These are phyloP conservation scores for Dendryphion nanum DNA, from an alignment of 2,329 filamentous ascomycete species.

Conservation along the genomic window DNA sequence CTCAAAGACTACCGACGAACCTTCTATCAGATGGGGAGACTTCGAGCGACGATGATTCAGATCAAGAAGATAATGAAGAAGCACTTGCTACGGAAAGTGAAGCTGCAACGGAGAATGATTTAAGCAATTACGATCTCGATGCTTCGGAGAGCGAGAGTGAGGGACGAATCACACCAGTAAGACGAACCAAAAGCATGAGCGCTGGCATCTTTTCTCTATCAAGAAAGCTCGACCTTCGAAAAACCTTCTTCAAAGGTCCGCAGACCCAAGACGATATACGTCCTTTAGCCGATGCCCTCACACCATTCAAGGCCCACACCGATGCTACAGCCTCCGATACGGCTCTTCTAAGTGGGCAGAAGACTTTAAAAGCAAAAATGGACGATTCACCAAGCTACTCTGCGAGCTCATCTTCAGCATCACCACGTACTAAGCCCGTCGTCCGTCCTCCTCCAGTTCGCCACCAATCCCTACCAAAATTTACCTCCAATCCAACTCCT, in stretches of 20 bases:
- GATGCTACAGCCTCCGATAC: conserved; percentile 27
- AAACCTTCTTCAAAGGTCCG: conserved; percentile 23
- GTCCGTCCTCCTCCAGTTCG: conserved; percentile 51
- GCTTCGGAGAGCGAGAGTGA: conserved; percentile 29
- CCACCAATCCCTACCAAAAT: conserved; percentile 60
- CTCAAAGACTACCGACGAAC: conserved; percentile 66
- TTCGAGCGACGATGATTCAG: conserved; percentile 40
- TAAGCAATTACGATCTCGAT: conserved; percentile 36
- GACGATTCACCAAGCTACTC: conserved; percentile 15
- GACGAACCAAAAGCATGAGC: conserved; percentile 21
- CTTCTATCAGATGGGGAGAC: conserved; percentile 50
- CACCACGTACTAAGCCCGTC: conserved; percentile 24
- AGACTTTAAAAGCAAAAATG: conserved; percentile 7
- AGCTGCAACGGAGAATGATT: conserved; percentile 28
- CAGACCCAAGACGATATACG: conserved; percentile 11
- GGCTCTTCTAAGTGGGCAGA: conserved; percentile 13
- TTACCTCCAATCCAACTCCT: conserved; percentile 72
- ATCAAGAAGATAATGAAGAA: conserved; percentile 25
- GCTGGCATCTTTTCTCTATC: conserved; percentile 25
- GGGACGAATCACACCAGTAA: conserved; percentile 11
- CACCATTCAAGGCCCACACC: conserved; percentile 24
- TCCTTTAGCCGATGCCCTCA: conserved; percentile 18
- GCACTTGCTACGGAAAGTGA: conserved; percentile 31
- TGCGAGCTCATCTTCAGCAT: conserved; percentile 15
- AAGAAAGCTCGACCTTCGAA: conserved; percentile 25